Evolutionary conservation across 768 basidiomycete species (phyloP), one percentile per base, ranked within the genome.

Genomic region (Hericium coralloides): DNA sequence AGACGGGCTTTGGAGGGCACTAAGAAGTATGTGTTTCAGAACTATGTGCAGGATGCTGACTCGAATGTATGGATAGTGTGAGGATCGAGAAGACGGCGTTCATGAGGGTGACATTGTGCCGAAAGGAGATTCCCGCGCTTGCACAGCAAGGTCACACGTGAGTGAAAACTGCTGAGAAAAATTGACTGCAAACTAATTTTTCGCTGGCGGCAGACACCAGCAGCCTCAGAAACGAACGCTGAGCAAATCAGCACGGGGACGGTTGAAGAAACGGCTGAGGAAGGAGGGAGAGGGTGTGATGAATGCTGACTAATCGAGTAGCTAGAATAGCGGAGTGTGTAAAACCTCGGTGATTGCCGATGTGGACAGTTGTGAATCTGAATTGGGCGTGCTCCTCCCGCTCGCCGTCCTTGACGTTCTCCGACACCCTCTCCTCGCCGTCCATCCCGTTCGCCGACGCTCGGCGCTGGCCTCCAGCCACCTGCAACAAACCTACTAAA

Each of bases 101-200:
- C 56, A 86, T 92, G 83, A 82, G 77, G 59, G 72, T 91, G 57
- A 89, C 84, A 0, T 70, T 92, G 0, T 82, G 80, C 14, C 70
- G 72, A 23, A 62, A 63, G 53, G 72, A 79, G 55, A 67, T 82
- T 0, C 72, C 75, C 7, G 65, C 43, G 2, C 55, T 63, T 25
- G 43, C 43, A 36, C 48, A 69, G 20, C 63, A 68, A 9, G 74
- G 74, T 22, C 79, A 82, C 52, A 85, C 81, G 85, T 84, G 62
- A 60, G 81, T 70, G 18, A 17, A 22, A 22, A 38, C 22, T 15
- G 14, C n/a, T 3, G 12, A 48, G 56, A 20, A 39, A 20, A 26
- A 38, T 15, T 14, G n/a, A 25, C 48, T 18, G 20, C 1, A 14
- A 0, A 17, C 20, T 9, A 36, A 55, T 18, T 17, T 14, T 36